Conservation (phyloP, 257 asterid species). For the Cynanchum wilfordii region DNA sequence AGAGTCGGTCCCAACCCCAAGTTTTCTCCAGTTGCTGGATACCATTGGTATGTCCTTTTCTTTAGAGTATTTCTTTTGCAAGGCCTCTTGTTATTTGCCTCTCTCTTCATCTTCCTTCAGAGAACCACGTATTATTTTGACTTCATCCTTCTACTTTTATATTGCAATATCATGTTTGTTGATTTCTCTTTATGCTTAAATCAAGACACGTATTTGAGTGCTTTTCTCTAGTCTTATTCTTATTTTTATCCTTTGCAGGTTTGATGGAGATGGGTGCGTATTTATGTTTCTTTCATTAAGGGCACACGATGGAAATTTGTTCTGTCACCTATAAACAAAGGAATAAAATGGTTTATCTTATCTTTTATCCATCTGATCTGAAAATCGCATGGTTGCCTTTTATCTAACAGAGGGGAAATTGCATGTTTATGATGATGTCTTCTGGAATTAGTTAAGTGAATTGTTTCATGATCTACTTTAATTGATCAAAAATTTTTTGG, state of each 20-base stretch:
- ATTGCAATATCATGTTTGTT: neutral
- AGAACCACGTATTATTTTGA: neutral
- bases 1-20: constrained; percentile 92
- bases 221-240: constrained; percentile 19
- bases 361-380: neutral
- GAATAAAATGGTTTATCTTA: neutral
- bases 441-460: neutral
- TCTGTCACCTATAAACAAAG: neutral
- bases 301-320: neutral
- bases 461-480: neutral
- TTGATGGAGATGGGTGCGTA: constrained; percentile 98
- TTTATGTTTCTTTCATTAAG: constrained; percentile 3
- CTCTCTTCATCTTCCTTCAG: constrained; percentile 3
- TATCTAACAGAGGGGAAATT: neutral
- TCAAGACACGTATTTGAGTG: neutral
- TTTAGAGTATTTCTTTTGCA: constrained; percentile 1
- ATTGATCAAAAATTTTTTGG: neutral
- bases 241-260: constrained; percentile 55
- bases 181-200: neutral
- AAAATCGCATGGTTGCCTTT: neutral
- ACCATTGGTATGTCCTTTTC: constrained; percentile 62
- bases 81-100: neutral
- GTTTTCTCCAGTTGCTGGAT: constrained; percentile 93
- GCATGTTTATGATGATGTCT: neutral
- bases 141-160: neutral